Base-by-base conservation (phyloP, 805 yeast species). In the Barnettozyma salicaria region DNA sequence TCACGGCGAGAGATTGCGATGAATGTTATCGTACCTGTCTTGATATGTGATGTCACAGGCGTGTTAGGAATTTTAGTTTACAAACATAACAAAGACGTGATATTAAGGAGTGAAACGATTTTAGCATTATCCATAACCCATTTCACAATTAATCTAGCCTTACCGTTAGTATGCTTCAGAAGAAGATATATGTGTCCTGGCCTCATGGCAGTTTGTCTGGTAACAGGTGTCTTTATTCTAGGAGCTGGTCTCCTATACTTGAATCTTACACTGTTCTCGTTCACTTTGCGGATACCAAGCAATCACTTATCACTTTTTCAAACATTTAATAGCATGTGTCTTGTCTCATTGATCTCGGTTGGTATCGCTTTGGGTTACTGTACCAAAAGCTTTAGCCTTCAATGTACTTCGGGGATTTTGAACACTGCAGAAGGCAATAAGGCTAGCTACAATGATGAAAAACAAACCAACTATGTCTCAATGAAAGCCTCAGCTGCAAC, bases 401-500 rank as follows among this genome's bases (percentile, higher is more conserved):
- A 25, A n/a, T n/a, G n/a, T n/a, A n/a, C n/a, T n/a, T n/a, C n/a
- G 36, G 20, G n/a, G 36, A 33, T 4, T 5, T 20, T n/a, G 30
- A 19, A 14, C 8, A 17, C 27, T 7, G 18, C 28, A 20, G 16
- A 13, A 21, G n/a, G 14, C n/a, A n/a, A n/a, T n/a, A n/a, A n/a
- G n/a, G n/a, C n/a, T n/a, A n/a, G n/a, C n/a, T n/a, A n/a, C n/a
- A n/a, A n/a, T n/a, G n/a, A 31, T 26, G 36, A 33, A 19, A 33
- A 33, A 16, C 3, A n/a, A 6, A 17, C 12, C 14, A 38, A 27
- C 10, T 21, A 36, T 12, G 39, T 51, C 19, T 48, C 56, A 4
- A 18, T 51, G 32, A 53, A 53, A 37, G 49, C 55, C 3, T 51
- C 56, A 7, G 52, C 58, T 5, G 52, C 48, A 8, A 53, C 58